A percentile compares a stretch with the other conserved stretches of the same genome.
These are phyloP conservation scores for Yarrowia sp. DNA, from an alignment of 805 yeast species.

Conservation along the genomic window DNA sequence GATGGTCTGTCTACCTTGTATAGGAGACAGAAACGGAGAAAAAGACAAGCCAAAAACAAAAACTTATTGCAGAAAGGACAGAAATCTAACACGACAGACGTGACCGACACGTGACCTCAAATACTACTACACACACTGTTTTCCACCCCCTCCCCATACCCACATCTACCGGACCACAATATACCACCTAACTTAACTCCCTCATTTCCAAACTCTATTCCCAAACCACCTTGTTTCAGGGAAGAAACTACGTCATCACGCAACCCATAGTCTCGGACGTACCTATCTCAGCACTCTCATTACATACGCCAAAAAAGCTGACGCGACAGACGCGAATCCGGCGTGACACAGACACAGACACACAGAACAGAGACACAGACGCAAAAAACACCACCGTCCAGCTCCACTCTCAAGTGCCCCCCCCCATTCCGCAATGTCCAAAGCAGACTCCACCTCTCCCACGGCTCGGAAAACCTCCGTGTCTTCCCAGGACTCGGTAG, in stretches of 20 bases:
- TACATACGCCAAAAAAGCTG: neutral
- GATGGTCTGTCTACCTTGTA: too few relatives aligned
- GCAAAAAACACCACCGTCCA: too few relatives aligned
- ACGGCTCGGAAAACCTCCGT: slow-evolving; percentile 1
- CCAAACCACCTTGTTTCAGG: neutral
- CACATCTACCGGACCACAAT: neutral
- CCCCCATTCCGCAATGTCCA: neutral
- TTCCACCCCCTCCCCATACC: neutral
- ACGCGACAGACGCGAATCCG: neutral
- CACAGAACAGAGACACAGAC: too few relatives aligned
- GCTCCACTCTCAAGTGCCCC: too few relatives aligned
- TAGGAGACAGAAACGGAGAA: too few relatives aligned
- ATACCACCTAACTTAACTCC: neutral
- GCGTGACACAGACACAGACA: too few relatives aligned
- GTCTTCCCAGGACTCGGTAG: neutral
- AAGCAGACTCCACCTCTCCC: slow-evolving; percentile 7
- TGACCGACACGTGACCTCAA: too few relatives aligned
- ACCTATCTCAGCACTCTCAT: neutral
- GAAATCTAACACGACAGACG: too few relatives aligned
- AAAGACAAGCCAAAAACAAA: too few relatives aligned
- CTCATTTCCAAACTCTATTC: neutral
- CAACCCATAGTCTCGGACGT: neutral
- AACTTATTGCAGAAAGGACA: too few relatives aligned
- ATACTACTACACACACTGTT: too few relatives aligned
- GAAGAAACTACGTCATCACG: slow-evolving; percentile 20